Conservation (phyloP, 2,329 filamentous ascomycete genomes). For the Stachybotrys chlorohalonatus region DNA sequence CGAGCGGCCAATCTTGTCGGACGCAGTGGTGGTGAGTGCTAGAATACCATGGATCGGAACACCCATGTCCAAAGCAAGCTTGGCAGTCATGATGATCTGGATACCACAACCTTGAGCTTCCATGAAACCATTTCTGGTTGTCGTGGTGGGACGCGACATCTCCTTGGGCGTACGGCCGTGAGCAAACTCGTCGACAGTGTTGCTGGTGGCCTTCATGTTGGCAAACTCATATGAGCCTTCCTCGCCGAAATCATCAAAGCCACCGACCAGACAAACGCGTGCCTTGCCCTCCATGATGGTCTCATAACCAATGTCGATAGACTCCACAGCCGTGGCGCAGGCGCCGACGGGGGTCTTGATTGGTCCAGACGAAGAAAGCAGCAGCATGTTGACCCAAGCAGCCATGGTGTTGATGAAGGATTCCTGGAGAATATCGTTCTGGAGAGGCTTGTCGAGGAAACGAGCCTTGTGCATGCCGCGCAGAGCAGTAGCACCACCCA, state of each 20-base stretch:
- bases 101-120: slow-evolving; percentile 98
- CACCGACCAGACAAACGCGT: slow-evolving; percentile 92
- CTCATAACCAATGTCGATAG: slow-evolving; percentile 94
- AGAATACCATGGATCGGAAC: slow-evolving; percentile 95
- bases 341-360: slow-evolving; percentile 99
- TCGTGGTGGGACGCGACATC: slow-evolving; percentile 97
- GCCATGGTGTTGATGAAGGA: slow-evolving; percentile 99
- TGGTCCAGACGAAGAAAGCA: slow-evolving; percentile 91
- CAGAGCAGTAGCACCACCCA: slow-evolving; percentile 87
- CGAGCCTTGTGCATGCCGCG: slow-evolving; percentile 98
- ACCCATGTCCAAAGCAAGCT: slow-evolving; percentile 94
- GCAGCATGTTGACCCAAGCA: slow-evolving; percentile 98
- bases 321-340: slow-evolving; percentile 95
- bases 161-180: slow-evolving; percentile 92
- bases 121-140: slow-evolving; percentile 97
- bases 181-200: slow-evolving; percentile 90
- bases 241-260: slow-evolving; percentile 98
- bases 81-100: slow-evolving; percentile 96
- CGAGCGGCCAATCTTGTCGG: slow-evolving; percentile 97
- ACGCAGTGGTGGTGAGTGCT: slow-evolving; percentile 88
- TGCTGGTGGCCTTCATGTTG: slow-evolving; percentile 99
- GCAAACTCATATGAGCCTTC: slow-evolving; percentile 99
- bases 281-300: slow-evolving; percentile 98
- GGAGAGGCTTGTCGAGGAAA: slow-evolving; percentile 91
- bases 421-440: slow-evolving; percentile 98